Percentiles rank a stretch among this genome's conserved stretches.
phyloP scores from a whole-genome alignment of 1,284 basidiomycete genomes.

The Cyathus pygmaeus region DNA sequence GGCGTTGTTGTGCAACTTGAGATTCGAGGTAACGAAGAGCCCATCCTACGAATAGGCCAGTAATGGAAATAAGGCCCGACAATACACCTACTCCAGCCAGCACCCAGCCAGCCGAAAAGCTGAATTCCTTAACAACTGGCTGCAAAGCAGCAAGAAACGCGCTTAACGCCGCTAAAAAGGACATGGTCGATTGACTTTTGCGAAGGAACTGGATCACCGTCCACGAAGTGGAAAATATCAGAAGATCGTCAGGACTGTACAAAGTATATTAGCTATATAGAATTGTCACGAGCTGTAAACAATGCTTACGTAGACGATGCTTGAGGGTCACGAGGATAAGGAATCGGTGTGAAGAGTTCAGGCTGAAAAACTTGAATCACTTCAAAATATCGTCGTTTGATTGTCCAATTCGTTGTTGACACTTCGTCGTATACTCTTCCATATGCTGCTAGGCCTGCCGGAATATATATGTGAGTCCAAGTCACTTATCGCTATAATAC shows the following conservation, averaged over 20 bases:
- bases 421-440: neutral
- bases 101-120: neutral
- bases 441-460: neutral
- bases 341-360: neutral
- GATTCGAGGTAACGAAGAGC: neutral
- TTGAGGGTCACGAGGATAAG: neutral
- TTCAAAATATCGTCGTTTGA: neutral
- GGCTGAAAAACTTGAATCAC: neutral
- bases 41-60: neutral
- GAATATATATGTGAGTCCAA: neutral
- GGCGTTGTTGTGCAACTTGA: neutral
- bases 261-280: neutral
- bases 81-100: neutral
- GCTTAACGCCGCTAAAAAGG: neutral
- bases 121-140: neutral
- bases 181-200: neutral
- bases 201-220: neutral
- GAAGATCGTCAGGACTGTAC: neutral
- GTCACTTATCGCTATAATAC: too few relatives aligned
- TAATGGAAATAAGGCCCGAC: neutral
- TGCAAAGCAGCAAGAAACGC: neutral
- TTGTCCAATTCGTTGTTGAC: neutral
- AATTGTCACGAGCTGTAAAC: neutral
- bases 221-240: neutral
- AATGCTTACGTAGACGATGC: neutral